Base-by-base conservation (phyloP, 192 early-diverging fungal species). In the Podila minutissima region DNA sequence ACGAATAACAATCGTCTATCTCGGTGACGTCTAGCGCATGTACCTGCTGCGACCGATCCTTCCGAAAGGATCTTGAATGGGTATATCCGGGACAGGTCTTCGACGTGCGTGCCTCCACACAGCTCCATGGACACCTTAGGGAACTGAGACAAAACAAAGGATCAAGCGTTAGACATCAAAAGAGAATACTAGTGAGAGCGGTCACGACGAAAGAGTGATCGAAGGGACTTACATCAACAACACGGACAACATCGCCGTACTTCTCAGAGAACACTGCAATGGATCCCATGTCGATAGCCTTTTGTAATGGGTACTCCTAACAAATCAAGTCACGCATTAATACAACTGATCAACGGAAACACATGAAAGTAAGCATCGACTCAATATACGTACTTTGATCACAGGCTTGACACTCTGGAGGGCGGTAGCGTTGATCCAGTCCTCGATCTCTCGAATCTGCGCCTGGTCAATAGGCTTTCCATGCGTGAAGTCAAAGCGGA, bases 101-200 rank as follows among this genome's bases (percentile, higher is more conserved):
- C 74, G 1, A 91, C 89, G 74, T 91, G 89, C 0, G 89, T 91
- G 7, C 89, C 89, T 64, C 87, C 83, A 69, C 89, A 91, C 41
- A 89, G 35, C 48, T 91, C 89, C 66, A 74, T 86, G 4, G 88
- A 84, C 5, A 89, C 67, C 24, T 82, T 83, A 4, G 85, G 83
- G 24, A 85, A 77, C 76, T 85, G 22, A 26, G 8, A 33, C 5
- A 13, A 63, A 5, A 46, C 1, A 17, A 13, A 32, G 53, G 60
- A 0, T n/a, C 51, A 13, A 37, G 3, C 10, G 26, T 32, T 13
- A 50, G 50, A 20, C 22, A 31, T 32, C 4, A 20, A 6, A 3
- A 2, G 50, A 53, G 19, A 20, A 4, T 20, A 15, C 4, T n/a
- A n/a, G n/a, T 19, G 50, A n/a, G 50, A 51, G 17, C 49, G 10